A percentile compares a stretch with the other conserved stretches of the same genome.
Evolutionary conservation across 2,329 filamentous ascomycete species (phyloP).

Genomic region (Lojkania enalia): DNA sequence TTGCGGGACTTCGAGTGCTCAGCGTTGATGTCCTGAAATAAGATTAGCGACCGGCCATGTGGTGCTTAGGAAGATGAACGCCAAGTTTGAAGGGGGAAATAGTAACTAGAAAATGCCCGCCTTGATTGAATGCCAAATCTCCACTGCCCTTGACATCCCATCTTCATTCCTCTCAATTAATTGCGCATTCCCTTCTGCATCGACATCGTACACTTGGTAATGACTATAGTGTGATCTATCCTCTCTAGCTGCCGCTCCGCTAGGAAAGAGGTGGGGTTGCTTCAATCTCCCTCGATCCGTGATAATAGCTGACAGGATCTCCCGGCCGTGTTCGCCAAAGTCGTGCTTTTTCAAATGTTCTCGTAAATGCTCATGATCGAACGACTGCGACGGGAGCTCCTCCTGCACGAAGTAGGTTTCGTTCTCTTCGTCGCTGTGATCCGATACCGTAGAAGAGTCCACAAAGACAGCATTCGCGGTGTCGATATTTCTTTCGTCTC

Average conservation of each 20-base stretch:
- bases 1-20: constrained; percentile 47
- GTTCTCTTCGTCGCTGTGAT: constrained; percentile 42
- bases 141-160: constrained; percentile 38
- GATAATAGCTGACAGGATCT: constrained; percentile 49
- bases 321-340: constrained; percentile 48
- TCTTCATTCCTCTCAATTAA: constrained; percentile 42
- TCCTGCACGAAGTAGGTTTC: constrained; percentile 44
- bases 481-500: constrained; percentile 22
- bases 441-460: constrained; percentile 40
- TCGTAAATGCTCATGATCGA: constrained; percentile 50
- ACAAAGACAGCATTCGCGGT: constrained; percentile 27
- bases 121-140: constrained; percentile 36
- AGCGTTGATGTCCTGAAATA: constrained; percentile 38
- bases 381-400: constrained; percentile 44
- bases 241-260: constrained; percentile 44
- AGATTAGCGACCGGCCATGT: too few relatives aligned
- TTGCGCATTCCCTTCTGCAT: constrained; percentile 49
- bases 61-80: too few relatives aligned
- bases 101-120: too few relatives aligned
- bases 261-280: constrained; percentile 50
- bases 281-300: constrained; percentile 50
- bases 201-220: constrained; percentile 62
- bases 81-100: too few relatives aligned
- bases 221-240: constrained; percentile 52
- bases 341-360: constrained; percentile 49